Base-by-base conservation (phyloP, 495 filamentous ascomycete genomes). In the Talaromyces wortmannii region DNA sequence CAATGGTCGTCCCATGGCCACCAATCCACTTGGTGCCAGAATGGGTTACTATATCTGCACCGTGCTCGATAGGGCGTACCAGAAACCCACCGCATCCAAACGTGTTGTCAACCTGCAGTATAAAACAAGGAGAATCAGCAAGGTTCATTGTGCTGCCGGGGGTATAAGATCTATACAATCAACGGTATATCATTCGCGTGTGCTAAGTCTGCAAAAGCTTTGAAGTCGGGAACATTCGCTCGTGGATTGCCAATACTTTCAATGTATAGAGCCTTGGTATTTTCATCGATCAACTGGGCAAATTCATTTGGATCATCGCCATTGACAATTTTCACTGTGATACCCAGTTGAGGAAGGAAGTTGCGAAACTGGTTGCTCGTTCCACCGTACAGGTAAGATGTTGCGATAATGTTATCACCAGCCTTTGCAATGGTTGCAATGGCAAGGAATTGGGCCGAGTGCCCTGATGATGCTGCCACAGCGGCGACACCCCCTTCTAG, bases 301-400 rank as follows among this genome's bases (percentile, higher is more conserved):
- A 97, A 88, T 64, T 92, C 90, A 56, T 84, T 84, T 12, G 90
- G 75, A 12, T 82, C 82, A 69, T 98, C 90, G 7, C 90, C 89
- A 31, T 82, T 75, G 58, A 97, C 82, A 64, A 97, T 97, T 77
- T 91, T 96, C 57, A 91, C 94, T 15, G 69, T 79, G 61, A 98
- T 92, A 48, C 92, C 92, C 45, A 95, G 68, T 6, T 94, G 86
- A 12, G 90, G 86, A 48, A 97, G 77, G 55, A 91, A 76, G 31
- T 97, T 91, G 74, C 97, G 97, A 73, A 98, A 85, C 69, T 97
- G 94, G 70, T 97, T 98, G 76, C 97, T 97, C 6, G 94, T 97
- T 62, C 94, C 94, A 2, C 94, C 94, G 67, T 98, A 98, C 42
- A 98, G 73, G 67, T 95, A 96, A 49, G 83, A 86, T 3, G 94